Base-by-base conservation (phyloP, 2,329 filamentous ascomycete species). In the Dactylellina leptospora region DNA sequence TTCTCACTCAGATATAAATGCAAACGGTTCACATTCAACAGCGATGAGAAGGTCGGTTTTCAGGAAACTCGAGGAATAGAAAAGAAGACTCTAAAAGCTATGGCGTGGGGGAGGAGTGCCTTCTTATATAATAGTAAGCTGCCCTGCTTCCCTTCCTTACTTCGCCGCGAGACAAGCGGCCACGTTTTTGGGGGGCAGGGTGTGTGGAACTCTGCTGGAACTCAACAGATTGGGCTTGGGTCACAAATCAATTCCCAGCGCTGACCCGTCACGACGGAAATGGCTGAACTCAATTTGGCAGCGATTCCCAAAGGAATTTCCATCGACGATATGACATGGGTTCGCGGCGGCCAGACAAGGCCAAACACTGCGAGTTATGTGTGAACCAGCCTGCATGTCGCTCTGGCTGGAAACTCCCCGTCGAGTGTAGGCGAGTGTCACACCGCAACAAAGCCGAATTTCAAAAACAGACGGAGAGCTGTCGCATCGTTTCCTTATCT, bases 251-350 rank as follows among this genome's bases (percentile, higher is more conserved):
- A 62, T 58, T 72, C 48, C 66, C 53, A 59, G 45, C 53, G 22
- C 40, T 47, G 48, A 11, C 25, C 59, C 68, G 54, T 68, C 53
- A 58, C 47, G 30, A 64, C 68, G 59, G 59, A 64, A 64, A 72
- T 64, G 68, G 68, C 68, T 64, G 68, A 64, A 60, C 68, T 64
- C 59, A 64, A 72, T 45, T 33, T 54, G 44, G 60, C 53, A 72
- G 45, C 44, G 59, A 70, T 64, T 64, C 68, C 68, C 58, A 63
- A 55, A 53, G n/a, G n/a, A n/a, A 72, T 72, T 72, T 5, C 66
- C 59, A 64, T 72, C 53, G 33, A 64, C 59, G 30, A 47, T n/a
- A n/a, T 33, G 68, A 64, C 68, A 72, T 54, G 59, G 53, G 53
- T 58, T 44, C 28, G 36, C 33, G 47, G 13, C 56, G 22, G 42